A percentile compares a stretch with the other conserved stretches of the same genome.
Evolutionary conservation across 139 green algal genomes (phyloP).

Genomic region (Coelastrella sp.): DNA sequence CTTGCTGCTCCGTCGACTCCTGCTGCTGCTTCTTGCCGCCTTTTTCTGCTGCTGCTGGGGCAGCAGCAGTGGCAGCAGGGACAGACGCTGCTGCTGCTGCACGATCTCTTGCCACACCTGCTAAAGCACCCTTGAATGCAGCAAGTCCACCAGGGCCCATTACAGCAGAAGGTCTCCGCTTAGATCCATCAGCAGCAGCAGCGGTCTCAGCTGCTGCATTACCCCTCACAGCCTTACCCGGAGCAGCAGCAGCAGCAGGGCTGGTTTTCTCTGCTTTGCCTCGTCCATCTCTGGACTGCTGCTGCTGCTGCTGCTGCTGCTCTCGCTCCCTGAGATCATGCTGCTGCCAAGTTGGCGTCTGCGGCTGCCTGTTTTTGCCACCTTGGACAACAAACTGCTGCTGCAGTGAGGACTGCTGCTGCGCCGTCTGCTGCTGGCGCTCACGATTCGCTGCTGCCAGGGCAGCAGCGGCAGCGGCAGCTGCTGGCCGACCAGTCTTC

Average conservation of each 20-base stretch:
- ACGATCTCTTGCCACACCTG: neutral
- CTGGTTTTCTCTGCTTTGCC: neutral
- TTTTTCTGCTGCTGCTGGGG: too few relatives aligned
- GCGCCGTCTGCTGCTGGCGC: constrained; percentile 1
- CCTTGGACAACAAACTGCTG: neutral
- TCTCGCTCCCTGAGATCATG: neutral
- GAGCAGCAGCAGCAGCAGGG: constrained; percentile 7
- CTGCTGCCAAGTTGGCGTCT: constrained; percentile 22
- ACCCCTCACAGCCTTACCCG: neutral
- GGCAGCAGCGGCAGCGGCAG: neutral
- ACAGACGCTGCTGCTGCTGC: constrained; percentile 4
- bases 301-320: neutral
- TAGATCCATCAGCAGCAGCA: neutral
- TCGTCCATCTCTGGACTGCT: neutral
- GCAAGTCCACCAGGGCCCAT: neutral
- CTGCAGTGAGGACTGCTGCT: constrained; percentile 6
- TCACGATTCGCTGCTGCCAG: neutral
- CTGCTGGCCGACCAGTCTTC: neutral
- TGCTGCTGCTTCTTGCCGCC: neutral
- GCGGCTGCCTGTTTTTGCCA: neutral
- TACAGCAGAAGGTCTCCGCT: neutral
- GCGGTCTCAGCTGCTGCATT: neutral
- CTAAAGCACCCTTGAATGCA: neutral
- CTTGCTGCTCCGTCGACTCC: neutral
- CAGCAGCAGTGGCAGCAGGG: constrained; percentile 3